A percentile compares a stretch with the other conserved stretches of the same genome.
These are phyloP conservation scores for Ceraceosorus guamensis DNA, from an alignment of 1,284 basidiomycete genomes.

Conservation along the genomic window DNA sequence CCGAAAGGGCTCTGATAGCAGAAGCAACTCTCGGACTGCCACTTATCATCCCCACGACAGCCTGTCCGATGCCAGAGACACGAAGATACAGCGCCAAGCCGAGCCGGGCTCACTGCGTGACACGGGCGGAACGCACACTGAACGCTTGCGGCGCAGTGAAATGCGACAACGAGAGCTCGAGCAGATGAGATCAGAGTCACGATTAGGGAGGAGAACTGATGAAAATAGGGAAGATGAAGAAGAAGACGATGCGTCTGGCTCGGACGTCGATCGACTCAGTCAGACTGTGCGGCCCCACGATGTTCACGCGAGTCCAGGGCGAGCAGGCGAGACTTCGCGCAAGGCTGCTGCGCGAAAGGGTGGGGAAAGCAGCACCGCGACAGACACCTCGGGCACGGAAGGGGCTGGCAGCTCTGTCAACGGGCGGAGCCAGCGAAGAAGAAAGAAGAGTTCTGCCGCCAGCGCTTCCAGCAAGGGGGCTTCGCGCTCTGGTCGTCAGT, in stretches of 20 bases:
- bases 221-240: conserved; percentile 9
- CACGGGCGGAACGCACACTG: conserved; percentile 1
- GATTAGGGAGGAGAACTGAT: conserved; percentile 12
- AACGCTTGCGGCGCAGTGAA: conserved; percentile 17
- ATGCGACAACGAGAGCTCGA: conserved; percentile 28
- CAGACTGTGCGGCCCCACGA: conserved; percentile 8
- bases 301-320: neutral
- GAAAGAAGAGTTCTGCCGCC: conserved; percentile 4
- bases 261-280: conserved; percentile 9
- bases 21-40: no score
- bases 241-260: neutral
- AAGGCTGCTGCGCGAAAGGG: neutral
- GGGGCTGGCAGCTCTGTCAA: conserved; percentile 1
- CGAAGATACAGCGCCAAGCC: no score
- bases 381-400: conserved; percentile 7
- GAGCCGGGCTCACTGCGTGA: no score
- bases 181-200: conserved; percentile 29
- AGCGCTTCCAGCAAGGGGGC: neutral
- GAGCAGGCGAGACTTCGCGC: neutral
- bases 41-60: no score
- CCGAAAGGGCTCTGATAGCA: no score
- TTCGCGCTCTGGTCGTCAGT: neutral
- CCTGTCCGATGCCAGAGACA: no score
- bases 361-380: neutral
- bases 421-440: conserved; percentile 1